phyloP scores from a whole-genome alignment of 495 filamentous ascomycete species.

The Penicillium simplicissimum region DNA sequence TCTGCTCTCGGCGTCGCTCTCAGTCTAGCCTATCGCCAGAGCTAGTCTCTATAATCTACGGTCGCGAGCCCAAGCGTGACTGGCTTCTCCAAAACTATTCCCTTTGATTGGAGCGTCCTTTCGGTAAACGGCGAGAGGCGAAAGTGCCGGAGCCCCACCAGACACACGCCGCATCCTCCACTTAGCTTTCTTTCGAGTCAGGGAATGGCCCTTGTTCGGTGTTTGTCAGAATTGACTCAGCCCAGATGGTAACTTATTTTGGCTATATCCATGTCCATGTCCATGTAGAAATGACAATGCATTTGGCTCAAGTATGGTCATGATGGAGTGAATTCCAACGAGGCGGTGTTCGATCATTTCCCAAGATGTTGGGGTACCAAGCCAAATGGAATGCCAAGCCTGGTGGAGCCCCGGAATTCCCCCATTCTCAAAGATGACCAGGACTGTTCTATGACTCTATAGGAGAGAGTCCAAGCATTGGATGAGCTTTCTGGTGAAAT shows the following conservation, averaged over 20 bases:
- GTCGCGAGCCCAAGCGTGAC: too few species aligned
- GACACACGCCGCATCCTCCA: slow-evolving; percentile 14
- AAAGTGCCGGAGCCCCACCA: slow-evolving; percentile 31
- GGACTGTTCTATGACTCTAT: too few species aligned
- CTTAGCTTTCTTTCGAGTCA: slow-evolving; percentile 2
- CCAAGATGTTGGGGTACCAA: not conserved
- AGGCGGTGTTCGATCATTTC: not conserved
- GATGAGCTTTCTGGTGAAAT: not conserved
- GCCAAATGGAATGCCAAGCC: not conserved
- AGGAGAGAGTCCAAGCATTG: not conserved
- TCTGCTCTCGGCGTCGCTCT: too few species aligned
- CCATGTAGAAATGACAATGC: not conserved
- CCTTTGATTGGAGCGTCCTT: not conserved
- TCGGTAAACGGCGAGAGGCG: slow-evolving; percentile 22
- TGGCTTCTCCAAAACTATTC: too few species aligned
- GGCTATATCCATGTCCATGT: not conserved
- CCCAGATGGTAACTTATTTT: not conserved
- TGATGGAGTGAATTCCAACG: not conserved
- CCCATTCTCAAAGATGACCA: not conserved
- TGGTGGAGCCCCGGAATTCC: slow-evolving; percentile 8
- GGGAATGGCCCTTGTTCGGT: not conserved
- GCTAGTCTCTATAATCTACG: too few species aligned
- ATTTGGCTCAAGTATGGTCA: not conserved
- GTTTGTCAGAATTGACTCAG: slow-evolving; percentile 34
- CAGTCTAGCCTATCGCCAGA: too few species aligned